phyloP scores from a whole-genome alignment of 768 basidiomycete species.

The Grammothele lineata region DNA sequence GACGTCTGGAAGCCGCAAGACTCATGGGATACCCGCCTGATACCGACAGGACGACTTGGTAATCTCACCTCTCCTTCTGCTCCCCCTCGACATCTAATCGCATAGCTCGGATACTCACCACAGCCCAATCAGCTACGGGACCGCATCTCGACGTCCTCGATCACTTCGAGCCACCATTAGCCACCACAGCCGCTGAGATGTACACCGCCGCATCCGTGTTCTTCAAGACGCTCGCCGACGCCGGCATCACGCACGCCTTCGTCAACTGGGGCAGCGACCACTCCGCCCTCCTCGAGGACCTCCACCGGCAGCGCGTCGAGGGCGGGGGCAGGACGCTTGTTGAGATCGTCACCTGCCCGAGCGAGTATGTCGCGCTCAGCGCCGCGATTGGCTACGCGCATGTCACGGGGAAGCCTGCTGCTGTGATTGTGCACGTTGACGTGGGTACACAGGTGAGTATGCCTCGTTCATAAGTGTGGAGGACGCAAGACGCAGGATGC shows the following conservation, averaged over 20 bases:
- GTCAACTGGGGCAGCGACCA: conserved; percentile 81
- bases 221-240: conserved; percentile 47
- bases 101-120: too few relatives aligned
- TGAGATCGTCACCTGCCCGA: conserved; percentile 64
- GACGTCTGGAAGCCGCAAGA: too few relatives aligned
- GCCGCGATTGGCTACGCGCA: conserved; percentile 71
- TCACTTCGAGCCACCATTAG: too few relatives aligned
- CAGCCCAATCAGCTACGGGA: too few relatives aligned
- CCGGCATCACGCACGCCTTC: conserved; percentile 64
- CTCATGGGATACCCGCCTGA: too few relatives aligned
- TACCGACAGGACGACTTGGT: too few relatives aligned
- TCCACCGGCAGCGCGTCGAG: conserved; percentile 49
- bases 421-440: conserved; percentile 72
- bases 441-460: conserved; percentile 57
- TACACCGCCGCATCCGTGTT: conserved; percentile 62
- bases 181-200: too few relatives aligned
- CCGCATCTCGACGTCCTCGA: too few relatives aligned
- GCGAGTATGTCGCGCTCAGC: conserved; percentile 73
- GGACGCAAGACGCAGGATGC: too few relatives aligned
- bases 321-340: conserved; percentile 37
- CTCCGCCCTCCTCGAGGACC: conserved; percentile 65
- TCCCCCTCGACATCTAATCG: too few relatives aligned
- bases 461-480: too few relatives aligned
- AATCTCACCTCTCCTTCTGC: too few relatives aligned
- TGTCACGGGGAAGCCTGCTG: conserved; percentile 60